These are phyloP conservation scores for Chaetoscypha palmicola DNA, from an alignment of 2,329 filamentous ascomycete genomes.

Conservation along the genomic window DNA sequence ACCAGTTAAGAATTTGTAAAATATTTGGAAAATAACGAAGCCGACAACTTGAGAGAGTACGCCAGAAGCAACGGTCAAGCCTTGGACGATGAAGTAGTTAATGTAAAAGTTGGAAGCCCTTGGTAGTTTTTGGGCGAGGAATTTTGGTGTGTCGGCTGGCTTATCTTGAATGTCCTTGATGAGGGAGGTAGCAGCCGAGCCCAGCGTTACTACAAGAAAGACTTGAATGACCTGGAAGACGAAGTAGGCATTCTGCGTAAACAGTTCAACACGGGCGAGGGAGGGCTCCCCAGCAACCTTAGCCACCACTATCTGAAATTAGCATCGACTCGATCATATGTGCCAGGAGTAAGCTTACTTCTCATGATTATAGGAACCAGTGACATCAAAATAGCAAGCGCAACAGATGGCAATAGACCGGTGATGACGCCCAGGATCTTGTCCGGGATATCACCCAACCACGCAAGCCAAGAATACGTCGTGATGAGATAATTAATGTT, in stretches of 20 bases:
- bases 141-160: slow-evolving; percentile 51
- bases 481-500: slow-evolving; percentile 65
- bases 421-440: slow-evolving; percentile 75
- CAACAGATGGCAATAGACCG: slow-evolving; percentile 72
- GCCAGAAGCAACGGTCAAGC: slow-evolving; percentile 68
- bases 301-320: slow-evolving; percentile 54
- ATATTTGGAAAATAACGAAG: slow-evolving; percentile 64
- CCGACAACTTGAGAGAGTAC: slow-evolving; percentile 68
- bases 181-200: slow-evolving; percentile 70
- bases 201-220: slow-evolving; percentile 78
- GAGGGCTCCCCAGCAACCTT: slow-evolving; percentile 76
- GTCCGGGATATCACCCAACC: slow-evolving; percentile 63
- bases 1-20: slow-evolving; percentile 67
- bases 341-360: slow-evolving; percentile 41
- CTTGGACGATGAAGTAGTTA: slow-evolving; percentile 90
- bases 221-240: slow-evolving; percentile 86
- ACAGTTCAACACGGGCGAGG: slow-evolving; percentile 71
- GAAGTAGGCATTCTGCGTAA: slow-evolving; percentile 88
- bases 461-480: slow-evolving; percentile 60
- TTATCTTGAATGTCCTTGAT: slow-evolving; percentile 54
- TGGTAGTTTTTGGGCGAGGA: slow-evolving; percentile 71
- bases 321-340: slow-evolving; percentile 9
- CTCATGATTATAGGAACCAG: slow-evolving; percentile 78
- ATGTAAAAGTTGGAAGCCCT: slow-evolving; percentile 91
- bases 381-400: slow-evolving; percentile 78